Base-by-base conservation (phyloP, 2,329 filamentous ascomycete species). In the Colletotrichum viniferum region DNA sequence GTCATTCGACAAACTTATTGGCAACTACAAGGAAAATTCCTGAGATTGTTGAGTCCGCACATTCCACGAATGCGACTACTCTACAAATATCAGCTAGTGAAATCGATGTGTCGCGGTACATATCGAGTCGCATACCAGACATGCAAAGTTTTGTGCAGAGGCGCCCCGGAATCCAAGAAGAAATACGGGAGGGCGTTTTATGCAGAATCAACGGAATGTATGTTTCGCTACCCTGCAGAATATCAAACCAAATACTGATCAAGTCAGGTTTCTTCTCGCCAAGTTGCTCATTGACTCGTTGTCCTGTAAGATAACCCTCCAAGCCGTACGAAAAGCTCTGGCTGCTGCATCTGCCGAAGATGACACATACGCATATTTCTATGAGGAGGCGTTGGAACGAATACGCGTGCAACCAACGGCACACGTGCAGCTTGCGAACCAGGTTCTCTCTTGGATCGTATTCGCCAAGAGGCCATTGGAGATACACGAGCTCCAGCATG, bases 361-460 rank as follows among this genome's bases (percentile, higher is more conserved):
- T 8, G 5, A n/a, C 8, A 30, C 34, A 12, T 74, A 74, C 4
- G 52, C 52, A 7, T 16, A 56, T 2, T 56, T 60, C 0, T 88
- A 88, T 66, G 69, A 81, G 0, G 75, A 85, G 1, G 82, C 83
- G 0, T 81, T 87, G 72, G 36, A 80, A 3, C 76, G 86, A 28
- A 85, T 87, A 36, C 58, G 82, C 3, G 70, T 76, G 7, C 66
- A 77, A 30, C 56, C 80, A 2, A 69, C 84, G 7, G 85, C 83
- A 1, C 24, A 60, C 1, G 14, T 36, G 7, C n/a, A 74, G 4
- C 75, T 78, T 2, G 78, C 79, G 0, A 83, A 77, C 13, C n/a
- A 78, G 5, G 80, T 80, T 2, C 68, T 87, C 0, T 78, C 78
- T 0, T 87, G 84, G 86, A 81, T 87, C 4, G 80, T 77, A 4